Base-by-base conservation (phyloP, 805 yeast species). In the Brettanomyces anomalus region DNA sequence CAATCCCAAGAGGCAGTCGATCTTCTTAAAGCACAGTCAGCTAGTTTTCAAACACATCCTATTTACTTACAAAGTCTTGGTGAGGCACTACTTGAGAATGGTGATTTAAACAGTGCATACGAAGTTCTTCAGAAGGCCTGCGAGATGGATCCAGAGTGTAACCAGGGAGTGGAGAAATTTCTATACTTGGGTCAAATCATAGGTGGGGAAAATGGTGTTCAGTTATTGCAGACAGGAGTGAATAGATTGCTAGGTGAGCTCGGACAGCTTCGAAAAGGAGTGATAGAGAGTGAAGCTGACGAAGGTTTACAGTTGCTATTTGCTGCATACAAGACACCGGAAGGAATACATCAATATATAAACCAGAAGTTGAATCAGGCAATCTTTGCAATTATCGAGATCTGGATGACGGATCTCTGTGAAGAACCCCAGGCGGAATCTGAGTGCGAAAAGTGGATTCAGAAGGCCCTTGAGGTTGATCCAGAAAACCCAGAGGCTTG, bases 341-440 rank as follows among this genome's bases (percentile, higher is more conserved):
- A 50, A 16, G 34, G 49, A 6, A 52, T 66, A n/a, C 51, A 57
- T 37, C 55, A 58, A 42, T 70, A 70, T 46, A 62, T 74, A 35
- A 59, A 72, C 16, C 74, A 74, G 48, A 85, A 83, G 57, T 57
- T 86, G 39, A 77, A 82, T 49, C 84, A 80, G 56, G 96, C 90
- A 0, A 66, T 86, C 21, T 79, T 90, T 51, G 81, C 96, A 5
- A 74, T 82, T 66, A 84, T 93, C 55, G 98, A 90, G 62, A 83
- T 86, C 44, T 89, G 96, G 96, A 86, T 88, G 97, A 90, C 97
- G 1, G 97, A 90, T 66, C 67, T 89, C 49, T 89, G 97, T 67
- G 87, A 89, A 96, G 95, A 86, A 54, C 78, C 78, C 3, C 79
- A 81, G 50, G 97, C 97, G 2, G 97, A 93, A 62, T 18, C 60